Evolutionary conservation across 106 monocot genomes (phyloP).

Genomic region (Dioscorea zingiberensis): DNA sequence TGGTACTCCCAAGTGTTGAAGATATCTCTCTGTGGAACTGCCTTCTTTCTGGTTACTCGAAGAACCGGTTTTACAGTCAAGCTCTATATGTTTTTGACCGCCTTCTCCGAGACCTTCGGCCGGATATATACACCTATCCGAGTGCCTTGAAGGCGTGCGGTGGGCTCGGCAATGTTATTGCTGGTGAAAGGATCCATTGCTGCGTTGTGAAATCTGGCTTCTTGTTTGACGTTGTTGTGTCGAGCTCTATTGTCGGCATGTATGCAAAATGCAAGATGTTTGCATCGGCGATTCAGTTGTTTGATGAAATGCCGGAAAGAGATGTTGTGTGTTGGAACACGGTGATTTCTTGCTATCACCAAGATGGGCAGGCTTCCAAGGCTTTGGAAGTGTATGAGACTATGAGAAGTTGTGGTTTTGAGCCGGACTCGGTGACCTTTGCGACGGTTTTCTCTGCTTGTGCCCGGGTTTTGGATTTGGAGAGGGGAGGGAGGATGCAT

Average conservation of each 20-base stretch:
- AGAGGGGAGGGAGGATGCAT: slow-evolving; percentile 47
- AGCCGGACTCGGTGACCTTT: slow-evolving; percentile 51
- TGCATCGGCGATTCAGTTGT: slow-evolving; percentile 25
- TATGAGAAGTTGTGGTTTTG: slow-evolving; percentile 41
- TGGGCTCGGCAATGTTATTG: not conserved
- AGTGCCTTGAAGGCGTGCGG: slow-evolving; percentile 56
- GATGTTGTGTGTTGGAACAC: slow-evolving; percentile 66
- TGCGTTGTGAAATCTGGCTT: slow-evolving; percentile 50
- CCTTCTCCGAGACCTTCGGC: slow-evolving; percentile 9
- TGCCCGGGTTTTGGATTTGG: slow-evolving; percentile 40
- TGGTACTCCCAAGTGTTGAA: slow-evolving; percentile 2
- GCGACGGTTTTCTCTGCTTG: slow-evolving; percentile 54
- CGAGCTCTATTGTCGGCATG: slow-evolving; percentile 54
- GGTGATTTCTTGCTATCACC: slow-evolving; percentile 69
- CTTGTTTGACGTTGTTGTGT: slow-evolving; percentile 31
- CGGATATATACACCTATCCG: slow-evolving; percentile 56
- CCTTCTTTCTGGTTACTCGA: slow-evolving; percentile 46
- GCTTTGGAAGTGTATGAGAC: slow-evolving; percentile 35
- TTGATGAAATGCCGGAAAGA: slow-evolving; percentile 55
- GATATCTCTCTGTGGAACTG: slow-evolving; percentile 47
- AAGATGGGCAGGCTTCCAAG: slow-evolving; percentile 42
- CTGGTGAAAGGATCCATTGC: slow-evolving; percentile 39
- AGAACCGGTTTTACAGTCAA: slow-evolving; percentile 31
- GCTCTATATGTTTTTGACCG: slow-evolving; percentile 28
- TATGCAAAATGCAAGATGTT: slow-evolving; percentile 46